Base-by-base conservation (phyloP, 75 land plant genomes). In the Larix kaempferi region DNA sequence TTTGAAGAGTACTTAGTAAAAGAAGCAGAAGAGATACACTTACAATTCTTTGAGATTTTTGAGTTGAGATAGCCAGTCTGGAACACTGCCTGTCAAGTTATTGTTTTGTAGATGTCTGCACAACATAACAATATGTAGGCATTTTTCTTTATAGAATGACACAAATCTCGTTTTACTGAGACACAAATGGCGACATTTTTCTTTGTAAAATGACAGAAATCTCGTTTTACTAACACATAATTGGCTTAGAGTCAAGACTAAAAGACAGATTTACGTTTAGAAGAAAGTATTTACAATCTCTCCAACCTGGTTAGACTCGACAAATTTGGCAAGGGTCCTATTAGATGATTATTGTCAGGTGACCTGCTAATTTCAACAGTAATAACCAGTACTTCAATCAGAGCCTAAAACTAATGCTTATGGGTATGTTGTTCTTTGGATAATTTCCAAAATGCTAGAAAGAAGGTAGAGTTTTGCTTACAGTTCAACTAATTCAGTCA, bases 21-120 rank as follows among this genome's bases (percentile, higher is more conserved):
- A 41, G 6, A 41, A 41, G 49, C 6, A 41, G 52, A 1, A 49
- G 52, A 37, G 6, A 66, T 2, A 66, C 7, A 35, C 72, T 2
- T 39, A 69, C 72, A 69, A 41, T 23, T 69, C 72, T 69, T 69
- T 69, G 1, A 41, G 72, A 17, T 69, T 39, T 6, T 15, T 21
- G 12, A 69, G 52, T 41, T 41, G 5, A 6, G 72, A 69, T 39
- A 69, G 23, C 44, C 72, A 37, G 8, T 39, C 39, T n/a, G 72
- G 72, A 41, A 69, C 5, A 37, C 41, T 22, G 0, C 72, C 52
- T 21, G 10, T 21, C 52, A 69, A 69, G 22, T 21, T 69, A 25
- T 69, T 69, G 35, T 69, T 69, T 69, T 69, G 72, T 16, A 69
- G 52, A 69, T 69, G 25, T 44, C 72, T 69, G 49, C 72, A 37